A percentile compares a stretch with the other conserved stretches of the same genome.
These are phyloP conservation scores for Babesia bigemina DNA, from an alignment of 169 alveolate genomes.

Conservation along the genomic window DNA sequence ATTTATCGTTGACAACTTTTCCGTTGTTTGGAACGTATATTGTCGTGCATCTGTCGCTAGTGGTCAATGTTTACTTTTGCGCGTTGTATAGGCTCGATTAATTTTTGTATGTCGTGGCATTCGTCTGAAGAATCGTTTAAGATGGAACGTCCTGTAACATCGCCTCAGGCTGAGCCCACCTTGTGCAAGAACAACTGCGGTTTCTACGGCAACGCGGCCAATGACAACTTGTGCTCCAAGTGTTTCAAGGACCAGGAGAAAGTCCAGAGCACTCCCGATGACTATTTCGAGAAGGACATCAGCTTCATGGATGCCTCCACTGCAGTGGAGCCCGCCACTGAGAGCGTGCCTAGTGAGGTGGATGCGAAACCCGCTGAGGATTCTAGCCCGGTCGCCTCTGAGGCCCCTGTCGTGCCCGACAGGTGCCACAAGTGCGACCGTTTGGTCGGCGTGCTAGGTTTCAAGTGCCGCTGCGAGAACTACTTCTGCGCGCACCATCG, in stretches of 20 bases:
- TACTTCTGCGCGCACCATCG: constrained; percentile 91
- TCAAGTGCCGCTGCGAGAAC: constrained; percentile 89
- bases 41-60: too few relatives aligned
- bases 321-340: constrained; percentile 2
- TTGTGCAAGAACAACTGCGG: constrained; percentile 87
- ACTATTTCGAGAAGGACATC: constrained; percentile 31
- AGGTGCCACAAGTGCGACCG: constrained; percentile 89
- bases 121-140: neutral
- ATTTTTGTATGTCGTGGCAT: neutral
- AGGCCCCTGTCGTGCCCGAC: constrained; percentile 56
- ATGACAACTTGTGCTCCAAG: constrained; percentile 87
- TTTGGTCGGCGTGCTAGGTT: constrained; percentile 90
- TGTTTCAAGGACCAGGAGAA: constrained; percentile 85
- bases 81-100: too few relatives aligned
- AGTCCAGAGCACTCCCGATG: constrained; percentile 58
- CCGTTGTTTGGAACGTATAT: too few relatives aligned
- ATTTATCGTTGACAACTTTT: too few relatives aligned
- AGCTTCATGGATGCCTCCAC: constrained; percentile 24
- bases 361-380: constrained; percentile 24
- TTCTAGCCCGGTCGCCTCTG: constrained; percentile 5
- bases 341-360: constrained; percentile 11
- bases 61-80: too few relatives aligned
- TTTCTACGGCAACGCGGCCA: constrained; percentile 90
- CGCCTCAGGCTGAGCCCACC: constrained; percentile 50
- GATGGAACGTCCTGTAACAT: neutral